Evolutionary conservation across 2,329 filamentous ascomycete genomes (phyloP), one percentile per base, ranked within the genome.

Genomic region (Sphaerulina populicola): DNA sequence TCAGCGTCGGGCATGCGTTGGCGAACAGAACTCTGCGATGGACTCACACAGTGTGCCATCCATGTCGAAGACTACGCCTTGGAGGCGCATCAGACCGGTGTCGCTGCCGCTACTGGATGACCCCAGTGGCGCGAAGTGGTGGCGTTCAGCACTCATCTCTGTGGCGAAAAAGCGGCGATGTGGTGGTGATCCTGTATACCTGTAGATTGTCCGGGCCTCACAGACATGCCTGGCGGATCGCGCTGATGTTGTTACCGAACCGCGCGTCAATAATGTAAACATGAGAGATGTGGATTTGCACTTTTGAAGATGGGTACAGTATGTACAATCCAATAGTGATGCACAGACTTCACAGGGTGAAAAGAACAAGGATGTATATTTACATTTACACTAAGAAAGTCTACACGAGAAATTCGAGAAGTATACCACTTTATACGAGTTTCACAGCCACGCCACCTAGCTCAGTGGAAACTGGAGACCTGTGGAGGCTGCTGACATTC

Each of bases 1-100:
- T 12, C 6, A 35, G 23, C 8, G 27, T 23, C 7, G 18, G 18
- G 11, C n/a, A 6, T 7, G 30, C n/a, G 14, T 33, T 12, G 15
- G 52, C 63, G 43, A 62, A 27, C 52, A 59, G 31, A 14, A 42
- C 18, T 18, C 18, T 18, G 18, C 18, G 18, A 29, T 41, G 38
- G 9, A 40, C 57, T 35, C 56, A 94, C 90, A 96, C 54, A 97
- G 71, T 21, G 91, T 98, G 3, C 91, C 91, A 69, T 98, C 91
- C 57, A 98, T 87, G 71, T 98, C 91, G 70, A 97, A 97, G 11
- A 97, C 74, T 23, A 83, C 75, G 1, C 80, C 80, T 60, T 75
- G 74, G 51, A 83, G 62, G 29, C 61, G 62, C 38, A 76, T 74
- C 14, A 69, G 8, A 2, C 40, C 35, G 7, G 23, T n/a, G 3